Base-by-base conservation (phyloP, 345 rosid genomes). In the Rhodomyrtus tomentosa region DNA sequence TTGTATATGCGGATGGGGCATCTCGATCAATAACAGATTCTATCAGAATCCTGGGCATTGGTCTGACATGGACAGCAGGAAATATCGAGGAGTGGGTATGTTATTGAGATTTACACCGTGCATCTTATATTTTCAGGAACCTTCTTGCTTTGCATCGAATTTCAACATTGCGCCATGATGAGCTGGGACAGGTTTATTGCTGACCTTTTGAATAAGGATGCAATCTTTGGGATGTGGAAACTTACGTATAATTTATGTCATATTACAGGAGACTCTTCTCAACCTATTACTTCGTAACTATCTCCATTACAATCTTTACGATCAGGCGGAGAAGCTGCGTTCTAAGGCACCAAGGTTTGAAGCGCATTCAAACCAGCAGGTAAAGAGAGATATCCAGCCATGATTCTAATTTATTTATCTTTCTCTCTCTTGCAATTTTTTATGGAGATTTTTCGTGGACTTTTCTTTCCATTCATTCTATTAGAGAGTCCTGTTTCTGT, bases 281-380 rank as follows among this genome's bases (percentile, higher is more conserved):
- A 96, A 96, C 87, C 87, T 96, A 82, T 87, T 96, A 81, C 93
- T 95, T n/a, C 94, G 95, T 25, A 95, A 95, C 88, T 94, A 95
- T 86, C 92, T 96, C 52, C 98, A 95, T 83, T 95, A 94, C 88
- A 95, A 94, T 84, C 89, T 94, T 4, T 96, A 95, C 86, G 98
- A 96, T 83, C 99, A 95, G 29, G 98, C 98, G 42, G 98, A 96
- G 92, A 96, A 95, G 91, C 86, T 96, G 85, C 89, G 99, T 85
- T 96, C 98, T 2, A 95, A 96, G 86, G 98, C 96, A 79, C 96
- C 98, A 36, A 89, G 94, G 56, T 96, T 96, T 90, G 99, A 96
- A 88, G 99, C 98, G 5, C 99, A 95, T 87, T 95, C 98, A 5
- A 96, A 94, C 87, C 98, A 96, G 86, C 99, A 96, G 96, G 99